These are phyloP conservation scores for Penicillium sp. DNA, from an alignment of 2,329 filamentous ascomycete species.

Conservation along the genomic window DNA sequence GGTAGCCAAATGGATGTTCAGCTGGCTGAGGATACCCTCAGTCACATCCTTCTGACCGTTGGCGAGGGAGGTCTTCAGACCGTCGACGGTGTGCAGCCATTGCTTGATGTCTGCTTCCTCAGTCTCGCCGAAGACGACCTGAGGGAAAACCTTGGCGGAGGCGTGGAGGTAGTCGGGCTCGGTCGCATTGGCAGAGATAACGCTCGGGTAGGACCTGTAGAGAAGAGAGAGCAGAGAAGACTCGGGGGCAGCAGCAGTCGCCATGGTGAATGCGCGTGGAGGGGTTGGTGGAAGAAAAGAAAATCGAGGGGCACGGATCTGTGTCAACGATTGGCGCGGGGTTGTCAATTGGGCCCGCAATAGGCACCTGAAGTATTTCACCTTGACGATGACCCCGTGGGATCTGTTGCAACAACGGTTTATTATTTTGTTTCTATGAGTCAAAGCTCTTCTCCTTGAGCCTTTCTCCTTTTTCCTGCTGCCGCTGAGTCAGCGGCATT, in stretches of 20 bases:
- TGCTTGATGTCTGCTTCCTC: conserved; percentile 87
- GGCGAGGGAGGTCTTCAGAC: conserved; percentile 58
- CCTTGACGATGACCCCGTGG: conserved; percentile 20
- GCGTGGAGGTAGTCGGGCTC: conserved; percentile 48
- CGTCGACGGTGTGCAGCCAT: conserved; percentile 79
- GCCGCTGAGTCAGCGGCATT: conserved; percentile 5
- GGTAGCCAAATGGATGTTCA: conserved; percentile 85
- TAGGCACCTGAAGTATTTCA: conserved; percentile 22
- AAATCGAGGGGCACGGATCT: conserved; percentile 33
- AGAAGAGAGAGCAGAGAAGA: conserved; percentile 48
- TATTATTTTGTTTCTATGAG: not conserved
- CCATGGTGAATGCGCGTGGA: conserved; percentile 31
- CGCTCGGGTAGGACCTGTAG: conserved; percentile 46
- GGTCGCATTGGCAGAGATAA: conserved; percentile 42
- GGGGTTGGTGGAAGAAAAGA: conserved; percentile 25
- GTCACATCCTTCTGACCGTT: conserved; percentile 57
- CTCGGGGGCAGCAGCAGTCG: conserved; percentile 40
- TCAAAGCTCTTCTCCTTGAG: not conserved
- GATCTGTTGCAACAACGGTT: conserved; percentile 4
- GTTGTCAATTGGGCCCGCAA: conserved; percentile 27
- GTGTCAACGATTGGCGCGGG: conserved; percentile 29
- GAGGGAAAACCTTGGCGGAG: conserved; percentile 66
- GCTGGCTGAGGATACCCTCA: conserved; percentile 69
- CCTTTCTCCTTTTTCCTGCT: not conserved
- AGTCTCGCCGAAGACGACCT: conserved; percentile 70